These are phyloP conservation scores for Candida stauntonica DNA, from an alignment of 805 yeast genomes.

Conservation along the genomic window DNA sequence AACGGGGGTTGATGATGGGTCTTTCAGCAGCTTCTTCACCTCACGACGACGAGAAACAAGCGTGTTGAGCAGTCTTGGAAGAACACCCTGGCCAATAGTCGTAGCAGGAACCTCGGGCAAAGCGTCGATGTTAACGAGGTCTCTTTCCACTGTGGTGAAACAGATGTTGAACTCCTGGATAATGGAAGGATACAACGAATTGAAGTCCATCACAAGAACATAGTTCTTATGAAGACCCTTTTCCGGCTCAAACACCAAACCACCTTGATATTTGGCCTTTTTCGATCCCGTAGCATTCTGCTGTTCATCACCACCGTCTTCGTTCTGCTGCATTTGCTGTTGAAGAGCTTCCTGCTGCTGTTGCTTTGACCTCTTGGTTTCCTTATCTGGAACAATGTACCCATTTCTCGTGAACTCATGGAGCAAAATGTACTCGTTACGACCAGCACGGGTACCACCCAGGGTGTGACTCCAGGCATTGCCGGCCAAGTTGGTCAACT, in stretches of 20 bases:
- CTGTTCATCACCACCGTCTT: conserved; percentile 32
- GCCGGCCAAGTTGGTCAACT: conserved; percentile 90
- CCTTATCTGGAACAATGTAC: conserved; percentile 86
- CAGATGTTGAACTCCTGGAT: conserved; percentile 97
- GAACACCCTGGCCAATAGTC: conserved; percentile 65
- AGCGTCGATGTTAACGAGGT: conserved; percentile 48
- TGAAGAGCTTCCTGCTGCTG: conserved; percentile 29
- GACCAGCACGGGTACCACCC: conserved; percentile 92
- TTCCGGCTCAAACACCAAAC: conserved; percentile 94
- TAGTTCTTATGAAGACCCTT: conserved; percentile 89
- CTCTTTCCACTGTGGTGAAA: conserved; percentile 88
- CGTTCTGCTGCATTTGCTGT: conserved; percentile 24
- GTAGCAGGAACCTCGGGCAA: conserved; percentile 66
- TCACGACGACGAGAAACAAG: conserved; percentile 90
- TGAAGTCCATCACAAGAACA: conserved; percentile 95
- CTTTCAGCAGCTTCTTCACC: conserved; percentile 81
- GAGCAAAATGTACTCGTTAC: conserved; percentile 87
- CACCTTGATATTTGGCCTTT: conserved; percentile 83
- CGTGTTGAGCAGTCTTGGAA: conserved; percentile 78
- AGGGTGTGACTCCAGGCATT: conserved; percentile 96
- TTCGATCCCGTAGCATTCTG: conserved; percentile 48
- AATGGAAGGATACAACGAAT: conserved; percentile 93
- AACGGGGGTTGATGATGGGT: conserved; percentile 55
- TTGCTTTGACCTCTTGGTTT: conserved; percentile 36
- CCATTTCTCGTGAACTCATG: conserved; percentile 85